A percentile compares a stretch with the other conserved stretches of the same genome.
Evolutionary conservation across 179 eudicot species (phyloP).

Genomic region (Sideroxylon spinosum): DNA sequence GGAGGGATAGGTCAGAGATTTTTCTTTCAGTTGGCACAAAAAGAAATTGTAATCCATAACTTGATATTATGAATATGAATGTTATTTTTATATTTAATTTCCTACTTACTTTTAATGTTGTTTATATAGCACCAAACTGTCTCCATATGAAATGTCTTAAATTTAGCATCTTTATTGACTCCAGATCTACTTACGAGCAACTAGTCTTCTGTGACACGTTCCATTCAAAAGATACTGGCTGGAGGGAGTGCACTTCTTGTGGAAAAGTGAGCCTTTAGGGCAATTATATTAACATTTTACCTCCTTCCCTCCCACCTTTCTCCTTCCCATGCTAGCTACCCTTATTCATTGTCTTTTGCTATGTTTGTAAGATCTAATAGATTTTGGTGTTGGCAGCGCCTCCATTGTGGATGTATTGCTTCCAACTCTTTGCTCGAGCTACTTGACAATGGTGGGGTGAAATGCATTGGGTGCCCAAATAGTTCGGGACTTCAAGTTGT

Average conservation of each 20-base stretch:
- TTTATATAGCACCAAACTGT: not conserved
- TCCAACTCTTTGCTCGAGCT: conserved; percentile 71
- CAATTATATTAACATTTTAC: not conserved
- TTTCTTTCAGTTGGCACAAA: too few relatives aligned
- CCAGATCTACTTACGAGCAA: conserved; percentile 73
- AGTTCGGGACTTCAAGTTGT: conserved; percentile 39
- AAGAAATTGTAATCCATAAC: too few relatives aligned
- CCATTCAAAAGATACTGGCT: conserved; percentile 85
- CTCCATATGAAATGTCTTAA: not conserved
- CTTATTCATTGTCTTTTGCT: conserved; percentile 16
- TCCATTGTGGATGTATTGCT: conserved; percentile 97
- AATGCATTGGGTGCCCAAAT: conserved; percentile 56
- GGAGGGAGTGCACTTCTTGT: conserved; percentile 84
- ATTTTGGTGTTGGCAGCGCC: conserved; percentile 47
- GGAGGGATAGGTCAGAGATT: too few relatives aligned
- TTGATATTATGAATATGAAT: too few relatives aligned
- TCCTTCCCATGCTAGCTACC: not conserved
- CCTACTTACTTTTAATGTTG: too few relatives aligned
- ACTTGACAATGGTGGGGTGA: conserved; percentile 82
- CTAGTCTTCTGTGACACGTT: conserved; percentile 67
- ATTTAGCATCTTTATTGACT: conserved; percentile 12
- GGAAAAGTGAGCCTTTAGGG: conserved; percentile 55
- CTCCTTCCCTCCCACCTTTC: not conserved
- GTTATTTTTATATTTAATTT: too few relatives aligned
- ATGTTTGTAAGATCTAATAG: conserved; percentile 5